Evolutionary conservation across 768 basidiomycete species (phyloP).

Genomic region (Boletus eberwhitei): DNA sequence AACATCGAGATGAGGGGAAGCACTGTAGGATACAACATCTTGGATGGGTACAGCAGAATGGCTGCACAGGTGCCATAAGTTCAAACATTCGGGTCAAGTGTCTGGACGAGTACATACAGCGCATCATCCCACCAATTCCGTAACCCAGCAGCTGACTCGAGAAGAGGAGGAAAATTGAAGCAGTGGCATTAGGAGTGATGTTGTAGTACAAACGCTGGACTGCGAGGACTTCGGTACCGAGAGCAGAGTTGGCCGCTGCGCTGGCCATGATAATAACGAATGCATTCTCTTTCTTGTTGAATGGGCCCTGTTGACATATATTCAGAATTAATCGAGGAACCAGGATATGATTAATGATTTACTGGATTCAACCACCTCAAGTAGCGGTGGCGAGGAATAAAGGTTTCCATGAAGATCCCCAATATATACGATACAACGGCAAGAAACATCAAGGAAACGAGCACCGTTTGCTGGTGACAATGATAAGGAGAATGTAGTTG

Average conservation of each 20-base stretch:
- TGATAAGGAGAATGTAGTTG: not conserved
- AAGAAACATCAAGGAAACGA: slow-evolving; percentile 53
- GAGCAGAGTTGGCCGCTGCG: slow-evolving; percentile 52
- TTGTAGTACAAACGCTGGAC: slow-evolving; percentile 55
- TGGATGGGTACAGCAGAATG: slow-evolving; percentile 41
- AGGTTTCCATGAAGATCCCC: slow-evolving; percentile 43
- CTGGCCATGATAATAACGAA: slow-evolving; percentile 56
- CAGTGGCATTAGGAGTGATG: slow-evolving; percentile 44
- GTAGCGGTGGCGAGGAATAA: slow-evolving; percentile 43
- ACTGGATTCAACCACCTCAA: slow-evolving; percentile 54
- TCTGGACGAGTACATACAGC: slow-evolving; percentile 31
- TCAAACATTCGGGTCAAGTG: not conserved
- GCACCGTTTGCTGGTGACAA: slow-evolving; percentile 45
- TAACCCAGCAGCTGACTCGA: slow-evolving; percentile 42
- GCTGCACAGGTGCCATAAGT: slow-evolving; percentile 4
- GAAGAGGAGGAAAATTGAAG: slow-evolving; percentile 46
- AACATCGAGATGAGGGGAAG: slow-evolving; percentile 25
- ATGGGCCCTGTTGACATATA: slow-evolving; percentile 39
- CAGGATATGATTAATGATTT: not conserved
- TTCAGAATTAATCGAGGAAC: not conserved
- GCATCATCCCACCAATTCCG: slow-evolving; percentile 52
- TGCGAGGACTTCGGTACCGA: slow-evolving; percentile 53
- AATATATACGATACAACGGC: slow-evolving; percentile 51
- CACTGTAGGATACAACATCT: slow-evolving; percentile 40
- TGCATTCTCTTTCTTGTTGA: slow-evolving; percentile 60